Percentiles rank a stretch among this genome's conserved stretches.
Conservation (phyloP, 2,329 filamentous ascomycete genomes). For the Aspergillus sojae region DNA sequence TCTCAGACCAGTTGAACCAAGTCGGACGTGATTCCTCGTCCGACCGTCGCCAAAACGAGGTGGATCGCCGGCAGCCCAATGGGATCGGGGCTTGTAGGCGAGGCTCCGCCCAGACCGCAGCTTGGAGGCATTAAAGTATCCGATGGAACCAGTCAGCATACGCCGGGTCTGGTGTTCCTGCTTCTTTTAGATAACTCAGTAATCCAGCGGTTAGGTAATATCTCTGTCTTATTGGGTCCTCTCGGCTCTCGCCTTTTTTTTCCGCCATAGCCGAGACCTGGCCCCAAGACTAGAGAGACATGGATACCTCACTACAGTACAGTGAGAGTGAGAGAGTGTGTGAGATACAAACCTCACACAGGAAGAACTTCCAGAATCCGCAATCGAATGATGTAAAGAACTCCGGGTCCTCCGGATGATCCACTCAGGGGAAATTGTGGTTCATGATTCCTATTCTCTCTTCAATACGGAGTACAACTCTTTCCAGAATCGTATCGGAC, state of each 20-base stretch:
- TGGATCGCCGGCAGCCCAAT: constrained; percentile 19
- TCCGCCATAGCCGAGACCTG: neutral
- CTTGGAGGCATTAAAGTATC: constrained; percentile 27
- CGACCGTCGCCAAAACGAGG: constrained; percentile 19
- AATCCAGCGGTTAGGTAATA: neutral
- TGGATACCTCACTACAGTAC: neutral
- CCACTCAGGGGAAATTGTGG: neutral
- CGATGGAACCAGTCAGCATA: constrained; percentile 13
- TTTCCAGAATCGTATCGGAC: constrained; percentile 2
- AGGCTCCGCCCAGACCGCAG: constrained; percentile 27
- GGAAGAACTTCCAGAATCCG: constrained; percentile 3
- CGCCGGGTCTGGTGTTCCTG: constrained; percentile 7
- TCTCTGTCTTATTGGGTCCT: neutral
- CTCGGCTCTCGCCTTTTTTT: neutral
- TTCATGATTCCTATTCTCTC: neutral
- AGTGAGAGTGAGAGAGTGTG: neutral
- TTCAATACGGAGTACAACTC: neutral
- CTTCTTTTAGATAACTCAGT: neutral
- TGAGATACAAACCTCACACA: neutral
- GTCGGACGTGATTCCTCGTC: constrained; percentile 12
- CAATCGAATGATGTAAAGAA: neutral
- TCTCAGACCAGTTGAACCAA: constrained; percentile 3
- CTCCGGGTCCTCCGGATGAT: neutral
- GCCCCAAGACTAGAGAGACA: neutral
- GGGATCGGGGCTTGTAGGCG: constrained; percentile 17